Evolutionary conservation across 768 basidiomycete genomes (phyloP).

Genomic region (Macrolepiota dolichaula): DNA sequence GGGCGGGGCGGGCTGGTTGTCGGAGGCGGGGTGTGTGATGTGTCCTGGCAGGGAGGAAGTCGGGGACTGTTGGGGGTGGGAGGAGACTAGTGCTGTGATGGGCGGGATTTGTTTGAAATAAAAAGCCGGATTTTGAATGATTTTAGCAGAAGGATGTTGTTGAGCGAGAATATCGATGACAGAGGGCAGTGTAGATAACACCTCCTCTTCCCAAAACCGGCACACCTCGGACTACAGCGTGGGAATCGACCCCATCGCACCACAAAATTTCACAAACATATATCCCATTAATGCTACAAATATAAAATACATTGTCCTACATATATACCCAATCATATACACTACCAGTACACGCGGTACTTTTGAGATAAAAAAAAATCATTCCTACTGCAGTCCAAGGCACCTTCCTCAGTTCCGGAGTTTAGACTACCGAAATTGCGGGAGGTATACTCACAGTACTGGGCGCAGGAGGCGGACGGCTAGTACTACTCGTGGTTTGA

Average conservation of each 20-base stretch:
- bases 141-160: constrained; percentile 11
- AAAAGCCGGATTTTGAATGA: constrained; percentile 13
- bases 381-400: too few species aligned
- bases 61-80: constrained; percentile 13
- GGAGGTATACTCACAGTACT: not conserved
- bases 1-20: constrained; percentile 7
- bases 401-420: not conserved
- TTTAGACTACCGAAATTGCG: constrained; percentile 5
- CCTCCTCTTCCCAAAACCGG: constrained; percentile 35
- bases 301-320: not conserved
- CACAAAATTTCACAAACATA: constrained; percentile 1
- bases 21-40: constrained; percentile 9
- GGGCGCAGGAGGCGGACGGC: not conserved
- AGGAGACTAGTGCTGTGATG: constrained; percentile 2
- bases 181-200: constrained; percentile 43
- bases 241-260: constrained; percentile 25
- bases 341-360: not conserved
- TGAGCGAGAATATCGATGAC: constrained; percentile 42
- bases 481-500: not conserved
- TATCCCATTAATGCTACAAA: not conserved
- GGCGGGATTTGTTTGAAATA: not conserved
- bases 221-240: constrained; percentile 35
- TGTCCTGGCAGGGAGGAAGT: constrained; percentile 16
- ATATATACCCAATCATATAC: not conserved
- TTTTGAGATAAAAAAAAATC: not conserved